These are phyloP conservation scores for Penicillium mononematosum DNA, from an alignment of 495 filamentous ascomycete species.

Conservation along the genomic window DNA sequence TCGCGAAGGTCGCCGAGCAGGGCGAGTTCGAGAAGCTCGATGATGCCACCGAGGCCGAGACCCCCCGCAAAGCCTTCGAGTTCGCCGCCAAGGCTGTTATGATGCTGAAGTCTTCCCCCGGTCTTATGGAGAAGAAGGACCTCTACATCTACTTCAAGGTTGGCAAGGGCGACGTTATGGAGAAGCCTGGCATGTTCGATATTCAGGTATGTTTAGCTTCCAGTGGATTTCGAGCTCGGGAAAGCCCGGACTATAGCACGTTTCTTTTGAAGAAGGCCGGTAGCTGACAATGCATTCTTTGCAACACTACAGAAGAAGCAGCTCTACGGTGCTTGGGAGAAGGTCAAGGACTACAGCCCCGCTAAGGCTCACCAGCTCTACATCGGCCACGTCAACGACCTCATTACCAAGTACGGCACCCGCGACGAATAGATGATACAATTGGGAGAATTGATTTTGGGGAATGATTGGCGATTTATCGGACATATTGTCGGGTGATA, in stretches of 20 bases:
- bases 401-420: constrained; percentile 65
- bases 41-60: constrained; percentile 22
- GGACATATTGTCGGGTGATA: neutral
- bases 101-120: constrained; percentile 54
- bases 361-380: constrained; percentile 73
- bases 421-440: constrained; percentile 23
- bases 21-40: constrained; percentile 19
- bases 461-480: neutral
- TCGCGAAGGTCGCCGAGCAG: constrained; percentile 21
- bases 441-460: neutral
- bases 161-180: constrained; percentile 45
- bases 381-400: constrained; percentile 62
- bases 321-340: constrained; percentile 74
- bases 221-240: neutral
- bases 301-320: constrained; percentile 61
- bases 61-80: constrained; percentile 34
- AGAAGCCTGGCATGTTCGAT: constrained; percentile 51
- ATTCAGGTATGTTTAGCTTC: constrained; percentile 45
- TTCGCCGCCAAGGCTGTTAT: constrained; percentile 54
- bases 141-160: constrained; percentile 63
- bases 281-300: constrained; percentile 1
- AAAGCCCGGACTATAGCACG: neutral
- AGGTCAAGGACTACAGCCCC: constrained; percentile 54
- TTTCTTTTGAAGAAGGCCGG: neutral
- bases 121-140: constrained; percentile 52